Evolutionary conservation across 352 stramenopile genomes (phyloP).

Genomic region (Thraustochytrium striatum): DNA sequence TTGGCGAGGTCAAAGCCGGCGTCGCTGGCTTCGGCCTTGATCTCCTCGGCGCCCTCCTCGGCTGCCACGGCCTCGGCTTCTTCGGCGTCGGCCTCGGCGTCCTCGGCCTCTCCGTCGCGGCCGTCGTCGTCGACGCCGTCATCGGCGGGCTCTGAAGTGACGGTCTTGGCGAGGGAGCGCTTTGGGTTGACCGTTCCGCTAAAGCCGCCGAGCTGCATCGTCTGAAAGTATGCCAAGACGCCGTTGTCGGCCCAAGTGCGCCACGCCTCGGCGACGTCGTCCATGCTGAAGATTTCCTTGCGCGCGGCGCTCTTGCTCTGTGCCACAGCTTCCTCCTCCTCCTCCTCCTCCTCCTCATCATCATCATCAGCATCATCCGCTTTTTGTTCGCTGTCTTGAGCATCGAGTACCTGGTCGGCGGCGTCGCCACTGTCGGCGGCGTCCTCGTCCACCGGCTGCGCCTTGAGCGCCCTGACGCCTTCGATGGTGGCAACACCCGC

Average conservation of each 20-base stretch:
- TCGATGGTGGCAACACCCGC: slow-evolving; percentile 35
- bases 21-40: slow-evolving; percentile 31
- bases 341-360: neutral
- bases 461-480: neutral
- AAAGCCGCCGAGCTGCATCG: too few species aligned
- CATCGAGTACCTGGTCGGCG: neutral
- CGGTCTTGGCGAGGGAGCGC: too few species aligned
- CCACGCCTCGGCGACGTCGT: slow-evolving; percentile 2
- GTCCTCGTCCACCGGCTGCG: neutral
- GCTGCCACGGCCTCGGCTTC: neutral
- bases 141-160: too few species aligned
- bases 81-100: neutral
- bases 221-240: neutral
- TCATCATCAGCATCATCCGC: neutral
- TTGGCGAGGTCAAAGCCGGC: slow-evolving; percentile 54
- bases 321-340: neutral
- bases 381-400: neutral
- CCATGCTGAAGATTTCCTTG: neutral
- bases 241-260: neutral
- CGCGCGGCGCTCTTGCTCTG: too few species aligned
- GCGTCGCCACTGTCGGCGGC: neutral
- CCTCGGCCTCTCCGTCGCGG: neutral
- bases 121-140: neutral
- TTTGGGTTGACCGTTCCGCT: too few species aligned
- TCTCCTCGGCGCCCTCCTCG: slow-evolving; percentile 47